Evolutionary conservation across 768 basidiomycete genomes (phyloP), one percentile per base, ranked within the genome.

Genomic region (Glaciozyma antarctica): DNA sequence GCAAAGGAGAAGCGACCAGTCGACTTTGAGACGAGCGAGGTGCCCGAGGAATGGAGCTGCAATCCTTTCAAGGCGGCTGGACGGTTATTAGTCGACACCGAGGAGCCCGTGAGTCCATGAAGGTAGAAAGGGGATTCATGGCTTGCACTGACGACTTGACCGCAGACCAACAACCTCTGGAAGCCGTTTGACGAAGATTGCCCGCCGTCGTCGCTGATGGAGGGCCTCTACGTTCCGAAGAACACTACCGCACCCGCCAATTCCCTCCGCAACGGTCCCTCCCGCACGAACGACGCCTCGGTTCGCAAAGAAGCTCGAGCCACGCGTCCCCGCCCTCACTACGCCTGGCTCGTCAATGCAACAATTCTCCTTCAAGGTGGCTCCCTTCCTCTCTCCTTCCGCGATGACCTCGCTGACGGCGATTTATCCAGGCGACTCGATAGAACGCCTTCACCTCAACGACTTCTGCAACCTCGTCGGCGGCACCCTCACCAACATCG

Each of bases 61-160:
- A 70, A 70, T 43, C 69, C 69, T 28, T 70, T 62, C 60, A 66
- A 70, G 57, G 65, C 66, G 60, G 52, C 65, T 8, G 69, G 69
- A 9, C 22, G 63, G 48, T 5, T 70, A 30, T 2, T 55, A 6
- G 57, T 61, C 3, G 69, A 70, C 28, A 30, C 51, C 22, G 24
- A 56, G 22, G 53, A 64, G 19, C 43, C 58, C 9, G 69, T 70
- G 41, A 30, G 65, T 41, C 26, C 15, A 12, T 28, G 9, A 32
- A 22, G 21, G 43, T 1, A 21, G 15, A 15, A 16, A 16, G 15
- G 2, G n/a, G n/a, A n/a, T n/a, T n/a, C n/a, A 3, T 5, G 47
- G 16, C 26, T 6, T n/a, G 57, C 19, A 26, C 44, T 58, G 43
- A 58, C 44, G 16, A 17, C 4, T 32, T 12, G 6, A 5, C 21